These are phyloP conservation scores for Boletus rex-veris DNA, from an alignment of 768 basidiomycete species.

Conservation along the genomic window DNA sequence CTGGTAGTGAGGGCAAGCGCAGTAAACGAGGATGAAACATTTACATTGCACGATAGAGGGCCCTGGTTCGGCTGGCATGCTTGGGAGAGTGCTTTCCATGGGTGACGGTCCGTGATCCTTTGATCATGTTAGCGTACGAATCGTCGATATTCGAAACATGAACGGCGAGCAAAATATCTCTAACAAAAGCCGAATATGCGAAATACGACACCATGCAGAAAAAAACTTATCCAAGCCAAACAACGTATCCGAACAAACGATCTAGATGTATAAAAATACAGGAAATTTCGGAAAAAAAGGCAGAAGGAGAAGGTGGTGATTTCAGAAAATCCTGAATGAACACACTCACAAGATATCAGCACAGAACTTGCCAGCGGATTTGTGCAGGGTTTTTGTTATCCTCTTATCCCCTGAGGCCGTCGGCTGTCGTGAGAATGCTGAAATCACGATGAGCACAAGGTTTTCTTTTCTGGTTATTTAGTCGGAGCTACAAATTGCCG, in stretches of 20 bases:
- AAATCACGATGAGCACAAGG: constrained; percentile 26
- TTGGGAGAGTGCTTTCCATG: constrained; percentile 29
- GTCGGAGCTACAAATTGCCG: constrained; percentile 29
- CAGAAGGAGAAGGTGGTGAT: background rate
- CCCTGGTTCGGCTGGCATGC: constrained; percentile 25
- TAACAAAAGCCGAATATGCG: constrained; percentile 34
- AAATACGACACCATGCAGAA: constrained; percentile 25
- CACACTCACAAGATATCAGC: constrained; percentile 26
- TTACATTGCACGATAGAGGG: constrained; percentile 28
- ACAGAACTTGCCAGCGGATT: constrained; percentile 16
- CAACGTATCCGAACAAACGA: constrained; percentile 27
- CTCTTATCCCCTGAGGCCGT: constrained; percentile 33
- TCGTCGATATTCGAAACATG: constrained; percentile 19
- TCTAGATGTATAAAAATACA: constrained; percentile 7
- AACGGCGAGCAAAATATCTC: constrained; percentile 25
- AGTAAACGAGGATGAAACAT: background rate
- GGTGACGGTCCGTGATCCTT: constrained; percentile 13
- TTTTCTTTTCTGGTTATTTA: constrained; percentile 26
- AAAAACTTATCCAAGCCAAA: constrained; percentile 35
- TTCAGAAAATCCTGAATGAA: constrained; percentile 10
- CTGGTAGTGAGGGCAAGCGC: constrained; percentile 5
- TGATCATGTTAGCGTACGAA: constrained; percentile 24
- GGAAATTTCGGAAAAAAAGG: constrained; percentile 19
- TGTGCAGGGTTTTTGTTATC: constrained; percentile 32
- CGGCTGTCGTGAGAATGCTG: constrained; percentile 37